Conservation (phyloP, 2,329 filamentous ascomycete species). For the Diaporthe sp. region DNA sequence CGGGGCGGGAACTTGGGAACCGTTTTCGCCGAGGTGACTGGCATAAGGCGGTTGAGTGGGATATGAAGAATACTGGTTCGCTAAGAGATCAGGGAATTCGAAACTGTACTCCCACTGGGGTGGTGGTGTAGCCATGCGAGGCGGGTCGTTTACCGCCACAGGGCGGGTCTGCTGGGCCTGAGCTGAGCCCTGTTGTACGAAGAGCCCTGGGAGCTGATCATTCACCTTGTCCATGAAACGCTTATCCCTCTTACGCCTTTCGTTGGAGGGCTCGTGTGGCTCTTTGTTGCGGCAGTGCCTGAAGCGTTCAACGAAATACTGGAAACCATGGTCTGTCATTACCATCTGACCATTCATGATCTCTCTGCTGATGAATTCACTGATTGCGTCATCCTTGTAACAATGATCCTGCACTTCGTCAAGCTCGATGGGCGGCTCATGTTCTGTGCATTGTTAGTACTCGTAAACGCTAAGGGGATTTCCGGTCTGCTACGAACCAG, state of each 20-base stretch:
- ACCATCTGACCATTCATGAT: too few species aligned
- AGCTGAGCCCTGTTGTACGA: background rate
- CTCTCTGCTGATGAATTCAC: background rate
- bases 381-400: background rate
- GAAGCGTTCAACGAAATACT: background rate
- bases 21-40: background rate
- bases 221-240: background rate
- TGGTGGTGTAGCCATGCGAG: fast-evolving
- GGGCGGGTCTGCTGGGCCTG: background rate
- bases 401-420: constrained; percentile 7
- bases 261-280: background rate
- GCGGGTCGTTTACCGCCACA: background rate
- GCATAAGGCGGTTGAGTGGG: background rate
- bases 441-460: background rate
- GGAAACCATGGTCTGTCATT: background rate
- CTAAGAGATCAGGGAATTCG: background rate
- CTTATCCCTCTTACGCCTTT: background rate
- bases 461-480: fast-evolving
- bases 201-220: too few species aligned
- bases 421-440: background rate
- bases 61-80: background rate
- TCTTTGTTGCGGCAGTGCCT: background rate
- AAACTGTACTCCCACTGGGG: background rate
- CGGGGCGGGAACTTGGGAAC: background rate
- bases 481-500: background rate